Base-by-base conservation (phyloP, 2,329 filamentous ascomycete species). In the Arthrobotrys sphaeroides region DNA sequence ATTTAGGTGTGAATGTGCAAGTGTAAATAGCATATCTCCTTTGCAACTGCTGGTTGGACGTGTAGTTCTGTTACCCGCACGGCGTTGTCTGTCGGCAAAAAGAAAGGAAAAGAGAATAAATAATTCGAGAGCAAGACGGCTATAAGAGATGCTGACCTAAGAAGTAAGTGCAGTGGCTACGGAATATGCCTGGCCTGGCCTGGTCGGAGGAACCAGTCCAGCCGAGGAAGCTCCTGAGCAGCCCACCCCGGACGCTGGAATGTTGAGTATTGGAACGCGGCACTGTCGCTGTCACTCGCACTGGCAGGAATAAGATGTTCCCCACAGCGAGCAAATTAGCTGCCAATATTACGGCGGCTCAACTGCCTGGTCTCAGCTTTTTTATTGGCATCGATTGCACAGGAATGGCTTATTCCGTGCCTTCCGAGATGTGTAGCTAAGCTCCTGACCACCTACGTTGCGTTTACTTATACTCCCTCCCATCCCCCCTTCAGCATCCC, bases 1-100 rank as follows among this genome's bases (percentile, higher is more conserved):
- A 45, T 43, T 62, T 57, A 36, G 38, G 45, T 62, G 55, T 57
- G 72, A 60, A 53, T 75, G 72, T 33, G 10, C n/a, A n/a, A n/a
- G n/a, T 33, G 28, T 75, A 75, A 69, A 75, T 75, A 75, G 64
- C 64, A 65, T 38, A 38, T 67, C 60, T 45, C 26, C 24, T 51
- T 42, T 22, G 28, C 49, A 55, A 22, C 7, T 55, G 49, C 49
- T 36, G 20, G 60, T 64, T 64, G 59, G 18, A 57, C 53, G 28
- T 31, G 20, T 49, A 36, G 18, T 38, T 55, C 51, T 55, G 26
- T 59, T 61, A 31, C 40, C n/a, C 57, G 59, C 72, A 59, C 60
- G 72, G 72, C 72, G 72, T 69, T 75, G 53, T 62, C 72, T 72
- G 40, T 59, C n/a, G 33, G 60, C 64, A 26, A 38, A 49, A 13